Evolutionary conservation across 345 rosid genomes (phyloP).

Genomic region (Cardamine chenopodiifolia): DNA sequence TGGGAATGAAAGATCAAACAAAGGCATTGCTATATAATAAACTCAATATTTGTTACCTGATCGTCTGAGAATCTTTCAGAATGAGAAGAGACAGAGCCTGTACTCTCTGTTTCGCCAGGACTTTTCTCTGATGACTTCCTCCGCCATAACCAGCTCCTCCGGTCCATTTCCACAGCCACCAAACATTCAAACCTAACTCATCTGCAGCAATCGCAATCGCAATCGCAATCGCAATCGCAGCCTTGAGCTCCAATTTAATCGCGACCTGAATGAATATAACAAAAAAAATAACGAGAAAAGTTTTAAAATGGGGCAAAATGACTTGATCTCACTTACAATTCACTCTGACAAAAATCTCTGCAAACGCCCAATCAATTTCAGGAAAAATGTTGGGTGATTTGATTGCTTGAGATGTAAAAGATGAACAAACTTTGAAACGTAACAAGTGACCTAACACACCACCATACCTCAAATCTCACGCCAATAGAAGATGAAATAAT

Average conservation of each 20-base stretch:
- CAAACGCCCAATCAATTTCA: not conserved
- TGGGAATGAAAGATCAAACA: not conserved
- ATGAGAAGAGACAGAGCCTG: constrained; percentile 64
- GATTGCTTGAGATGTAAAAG: constrained; percentile 45
- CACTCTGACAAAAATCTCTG: constrained; percentile 46
- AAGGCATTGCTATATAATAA: not conserved
- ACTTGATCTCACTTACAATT: constrained; percentile 56
- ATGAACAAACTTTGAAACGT: constrained; percentile 39
- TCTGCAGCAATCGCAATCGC: constrained; percentile 13
- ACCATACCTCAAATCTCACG: constrained; percentile 55
- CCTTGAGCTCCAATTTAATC: constrained; percentile 25
- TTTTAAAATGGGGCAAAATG: not conserved
- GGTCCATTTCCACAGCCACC: constrained; percentile 49
- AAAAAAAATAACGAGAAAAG: not conserved
- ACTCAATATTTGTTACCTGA: constrained; percentile 47
- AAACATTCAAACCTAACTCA: constrained; percentile 33
- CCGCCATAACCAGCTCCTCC: constrained; percentile 82
- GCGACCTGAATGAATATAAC: constrained; percentile 20
- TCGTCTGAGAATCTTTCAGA: constrained; percentile 77
- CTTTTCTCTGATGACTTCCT: constrained; percentile 70
- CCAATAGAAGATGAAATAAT: constrained; percentile 44
- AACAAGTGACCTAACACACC: constrained; percentile 39
- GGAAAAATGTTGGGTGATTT: constrained; percentile 30
- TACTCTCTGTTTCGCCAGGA: constrained; percentile 70
- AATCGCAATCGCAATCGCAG: not conserved